These are phyloP conservation scores for Hymenoscyphus albidus DNA, from an alignment of 2,329 filamentous ascomycete genomes.

Conservation along the genomic window DNA sequence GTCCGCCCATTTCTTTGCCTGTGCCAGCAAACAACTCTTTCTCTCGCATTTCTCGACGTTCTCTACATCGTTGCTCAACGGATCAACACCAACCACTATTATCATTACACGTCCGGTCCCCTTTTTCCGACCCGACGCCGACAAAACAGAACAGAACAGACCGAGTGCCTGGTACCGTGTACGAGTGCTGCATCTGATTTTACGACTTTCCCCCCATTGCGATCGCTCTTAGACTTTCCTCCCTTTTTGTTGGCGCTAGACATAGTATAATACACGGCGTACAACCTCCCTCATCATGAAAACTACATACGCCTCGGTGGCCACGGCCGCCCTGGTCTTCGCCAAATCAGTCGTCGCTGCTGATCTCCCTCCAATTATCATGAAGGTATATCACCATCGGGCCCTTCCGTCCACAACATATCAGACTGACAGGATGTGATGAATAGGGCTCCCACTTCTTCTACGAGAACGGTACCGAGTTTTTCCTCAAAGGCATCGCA, in stretches of 20 bases:
- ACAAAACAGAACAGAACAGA: neutral
- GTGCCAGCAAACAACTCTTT: neutral
- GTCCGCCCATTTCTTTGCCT: slow-evolving; percentile 1
- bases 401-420: neutral
- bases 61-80: slow-evolving; percentile 1
- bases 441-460: slow-evolving; percentile 35
- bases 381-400: slow-evolving; percentile 35
- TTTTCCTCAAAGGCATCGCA: slow-evolving; percentile 91
- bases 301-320: slow-evolving; percentile 47
- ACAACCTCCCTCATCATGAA: slow-evolving; percentile 40
- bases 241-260: neutral
- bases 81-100: neutral
- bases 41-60: neutral
- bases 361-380: slow-evolving; percentile 52
- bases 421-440: neutral
- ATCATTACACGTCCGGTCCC: neutral
- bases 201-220: neutral
- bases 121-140: neutral
- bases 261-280: slow-evolving; percentile 3
- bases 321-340: slow-evolving; percentile 45
- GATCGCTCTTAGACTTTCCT: neutral
- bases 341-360: slow-evolving; percentile 48
- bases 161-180: neutral
- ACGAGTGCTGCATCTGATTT: neutral
- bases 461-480: slow-evolving; percentile 64